Evolutionary conservation across 108 stramenopile genomes (phyloP).

Genomic region (Nannochloropsis salina): DNA sequence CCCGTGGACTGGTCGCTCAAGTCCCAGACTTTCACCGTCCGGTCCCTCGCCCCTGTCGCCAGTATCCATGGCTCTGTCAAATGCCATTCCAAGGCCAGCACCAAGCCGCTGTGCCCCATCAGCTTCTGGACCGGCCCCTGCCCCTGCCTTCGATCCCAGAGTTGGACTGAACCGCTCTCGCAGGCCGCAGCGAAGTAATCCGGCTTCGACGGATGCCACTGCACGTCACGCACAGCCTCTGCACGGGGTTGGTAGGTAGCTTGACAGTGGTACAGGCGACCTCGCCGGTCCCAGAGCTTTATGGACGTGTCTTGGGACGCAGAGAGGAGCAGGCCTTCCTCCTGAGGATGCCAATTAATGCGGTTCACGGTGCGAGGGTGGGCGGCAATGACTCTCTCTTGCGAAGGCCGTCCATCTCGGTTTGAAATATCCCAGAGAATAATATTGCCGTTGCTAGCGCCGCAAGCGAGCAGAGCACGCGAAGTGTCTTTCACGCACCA

Average conservation of each 20-base stretch:
- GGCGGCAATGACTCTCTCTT: conserved; percentile 22
- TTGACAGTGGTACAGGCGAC: not conserved
- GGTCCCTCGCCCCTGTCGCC: conserved; percentile 26
- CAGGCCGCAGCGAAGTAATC: conserved; percentile 29
- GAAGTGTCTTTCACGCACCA: not conserved
- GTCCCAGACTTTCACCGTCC: conserved; percentile 30
- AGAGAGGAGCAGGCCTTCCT: conserved; percentile 24
- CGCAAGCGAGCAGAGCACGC: not conserved
- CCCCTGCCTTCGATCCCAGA: conserved; percentile 31
- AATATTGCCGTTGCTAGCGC: not conserved
- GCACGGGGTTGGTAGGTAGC: conserved; percentile 23
- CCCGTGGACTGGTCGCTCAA: not conserved
- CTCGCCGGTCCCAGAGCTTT: not conserved
- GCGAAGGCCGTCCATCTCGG: not conserved
- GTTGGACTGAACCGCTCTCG: conserved; percentile 39
- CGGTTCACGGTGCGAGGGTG: conserved; percentile 31
- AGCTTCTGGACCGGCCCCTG: conserved; percentile 27
- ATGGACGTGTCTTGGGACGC: conserved; percentile 27
- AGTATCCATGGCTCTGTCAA: conserved; percentile 18
- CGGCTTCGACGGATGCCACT: conserved; percentile 26
- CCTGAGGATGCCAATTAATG: conserved; percentile 28
- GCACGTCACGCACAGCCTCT: conserved; percentile 33
- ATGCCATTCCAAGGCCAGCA: conserved; percentile 30
- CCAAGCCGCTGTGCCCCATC: not conserved
- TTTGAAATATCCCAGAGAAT: conserved; percentile 7